Conservation (phyloP, 305 asterid genomes). For the Fraxinus nigra region DNA sequence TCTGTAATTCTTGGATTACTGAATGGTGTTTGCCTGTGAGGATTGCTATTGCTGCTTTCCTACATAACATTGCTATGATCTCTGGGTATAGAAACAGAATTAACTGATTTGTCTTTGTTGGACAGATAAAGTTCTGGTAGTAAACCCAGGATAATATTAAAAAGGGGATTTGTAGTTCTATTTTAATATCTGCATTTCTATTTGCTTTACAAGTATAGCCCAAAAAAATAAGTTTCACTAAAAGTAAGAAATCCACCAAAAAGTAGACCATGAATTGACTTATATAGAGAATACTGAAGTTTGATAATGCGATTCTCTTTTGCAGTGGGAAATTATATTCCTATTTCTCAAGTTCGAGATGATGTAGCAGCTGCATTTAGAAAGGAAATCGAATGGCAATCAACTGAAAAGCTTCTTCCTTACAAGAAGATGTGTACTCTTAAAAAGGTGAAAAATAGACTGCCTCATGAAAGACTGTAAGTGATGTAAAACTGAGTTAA, state of each 20-base stretch:
- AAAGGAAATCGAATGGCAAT: slow-evolving; percentile 71
- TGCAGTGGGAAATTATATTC: slow-evolving; percentile 78
- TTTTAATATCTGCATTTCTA: neutral
- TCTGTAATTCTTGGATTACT: neutral
- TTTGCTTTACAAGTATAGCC: neutral
- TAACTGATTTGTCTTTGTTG: neutral
- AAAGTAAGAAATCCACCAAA: neutral
- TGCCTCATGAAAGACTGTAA: neutral
- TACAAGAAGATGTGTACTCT: slow-evolving; percentile 54
- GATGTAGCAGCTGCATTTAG: slow-evolving; percentile 66
- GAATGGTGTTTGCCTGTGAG: neutral
- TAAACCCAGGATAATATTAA: neutral
- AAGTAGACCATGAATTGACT: neutral
- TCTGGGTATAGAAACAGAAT: neutral
- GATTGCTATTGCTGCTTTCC: neutral
- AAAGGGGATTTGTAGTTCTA: neutral
- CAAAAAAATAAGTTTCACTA: no score
- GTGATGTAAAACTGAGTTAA: neutral
- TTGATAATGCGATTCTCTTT: slow-evolving; percentile 3
- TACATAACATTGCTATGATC: neutral
- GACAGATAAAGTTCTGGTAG: neutral
- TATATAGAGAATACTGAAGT: neutral
- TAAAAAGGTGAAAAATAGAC: slow-evolving; percentile 43
- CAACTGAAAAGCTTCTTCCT: slow-evolving; percentile 59
- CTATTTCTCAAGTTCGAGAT: slow-evolving; percentile 65